These are phyloP conservation scores for Kernera saxatilis DNA, from an alignment of 345 rosid genomes.

Conservation along the genomic window DNA sequence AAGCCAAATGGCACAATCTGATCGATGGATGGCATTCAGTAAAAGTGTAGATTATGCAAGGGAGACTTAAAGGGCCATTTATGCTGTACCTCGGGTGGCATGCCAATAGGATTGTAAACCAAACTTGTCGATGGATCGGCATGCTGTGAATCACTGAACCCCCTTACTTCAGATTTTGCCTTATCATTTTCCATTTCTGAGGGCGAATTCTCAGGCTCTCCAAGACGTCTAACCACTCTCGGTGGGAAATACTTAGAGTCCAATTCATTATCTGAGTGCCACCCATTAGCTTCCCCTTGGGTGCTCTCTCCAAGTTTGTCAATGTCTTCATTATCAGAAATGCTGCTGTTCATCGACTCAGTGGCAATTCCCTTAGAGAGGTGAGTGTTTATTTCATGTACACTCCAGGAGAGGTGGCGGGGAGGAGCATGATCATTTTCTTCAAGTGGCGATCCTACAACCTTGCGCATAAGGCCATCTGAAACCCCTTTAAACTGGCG, in stretches of 20 bases:
- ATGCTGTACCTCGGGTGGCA: constrained; percentile 85
- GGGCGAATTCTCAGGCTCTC: constrained; percentile 34
- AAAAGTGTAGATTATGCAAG: neutral
- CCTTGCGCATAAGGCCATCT: constrained; percentile 80
- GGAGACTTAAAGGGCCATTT: neutral
- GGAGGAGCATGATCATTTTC: constrained; percentile 39
- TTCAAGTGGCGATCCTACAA: constrained; percentile 51
- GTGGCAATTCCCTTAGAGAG: constrained; percentile 40
- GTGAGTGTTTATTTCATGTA: constrained; percentile 46
- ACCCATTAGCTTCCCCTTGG: constrained; percentile 52
- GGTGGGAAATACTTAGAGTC: constrained; percentile 52
- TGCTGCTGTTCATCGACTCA: constrained; percentile 55
- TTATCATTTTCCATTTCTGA: constrained; percentile 33
- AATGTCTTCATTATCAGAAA: constrained; percentile 66
- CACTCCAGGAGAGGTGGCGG: constrained; percentile 57
- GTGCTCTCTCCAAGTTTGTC: constrained; percentile 41
- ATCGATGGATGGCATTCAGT: neutral
- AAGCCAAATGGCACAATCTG: neutral
- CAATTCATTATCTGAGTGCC: constrained; percentile 85
- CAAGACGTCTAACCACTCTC: constrained; percentile 38
- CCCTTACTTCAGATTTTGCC: constrained; percentile 35
- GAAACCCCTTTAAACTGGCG: constrained; percentile 93
- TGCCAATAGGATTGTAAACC: constrained; percentile 60
- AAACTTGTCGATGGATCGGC: constrained; percentile 30
- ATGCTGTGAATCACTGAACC: constrained; percentile 32